phyloP scores from a whole-genome alignment of 495 filamentous ascomycete genomes.

The Lepraria neglecta region DNA sequence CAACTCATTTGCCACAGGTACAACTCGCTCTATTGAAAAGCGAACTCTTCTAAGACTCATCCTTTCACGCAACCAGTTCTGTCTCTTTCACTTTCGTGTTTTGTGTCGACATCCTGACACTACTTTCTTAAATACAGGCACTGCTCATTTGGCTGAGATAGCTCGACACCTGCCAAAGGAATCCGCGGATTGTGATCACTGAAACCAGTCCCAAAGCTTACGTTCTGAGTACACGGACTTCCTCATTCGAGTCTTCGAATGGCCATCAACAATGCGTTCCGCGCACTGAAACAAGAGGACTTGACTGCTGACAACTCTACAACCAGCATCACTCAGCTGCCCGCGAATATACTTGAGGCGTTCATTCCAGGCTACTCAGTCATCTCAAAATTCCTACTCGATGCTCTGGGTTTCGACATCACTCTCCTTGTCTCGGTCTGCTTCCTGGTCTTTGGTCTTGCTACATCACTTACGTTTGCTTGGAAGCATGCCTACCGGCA shows the following conservation, averaged over 20 bases:
- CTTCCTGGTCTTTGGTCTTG: slow-evolving; percentile 48
- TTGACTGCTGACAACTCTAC: slow-evolving; percentile 24
- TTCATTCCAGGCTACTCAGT: slow-evolving; percentile 69
- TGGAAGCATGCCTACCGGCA: slow-evolving; percentile 37
- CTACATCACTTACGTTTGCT: slow-evolving; percentile 46
- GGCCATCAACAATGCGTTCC: slow-evolving; percentile 21
- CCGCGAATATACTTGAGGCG: slow-evolving; percentile 54
- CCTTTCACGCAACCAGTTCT: no score
- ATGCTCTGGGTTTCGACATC: slow-evolving; percentile 62
- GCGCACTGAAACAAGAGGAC: slow-evolving; percentile 16
- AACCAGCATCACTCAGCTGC: slow-evolving; percentile 27
- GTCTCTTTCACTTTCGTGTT: no score
- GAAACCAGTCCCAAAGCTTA: neutral
- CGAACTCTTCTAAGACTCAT: no score
- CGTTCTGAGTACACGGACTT: neutral
- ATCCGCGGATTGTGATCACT: no score
- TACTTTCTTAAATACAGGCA: no score
- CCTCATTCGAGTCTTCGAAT: slow-evolving; percentile 2
- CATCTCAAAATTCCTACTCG: slow-evolving; percentile 52
- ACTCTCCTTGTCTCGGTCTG: slow-evolving; percentile 56
- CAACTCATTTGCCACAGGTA: no score
- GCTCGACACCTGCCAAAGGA: no score
- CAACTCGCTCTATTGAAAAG: no score
- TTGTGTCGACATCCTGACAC: no score
- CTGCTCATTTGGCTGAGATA: no score